Evolutionary conservation across 257 asterid genomes (phyloP).

Genomic region (Gynochthodes officinalis): DNA sequence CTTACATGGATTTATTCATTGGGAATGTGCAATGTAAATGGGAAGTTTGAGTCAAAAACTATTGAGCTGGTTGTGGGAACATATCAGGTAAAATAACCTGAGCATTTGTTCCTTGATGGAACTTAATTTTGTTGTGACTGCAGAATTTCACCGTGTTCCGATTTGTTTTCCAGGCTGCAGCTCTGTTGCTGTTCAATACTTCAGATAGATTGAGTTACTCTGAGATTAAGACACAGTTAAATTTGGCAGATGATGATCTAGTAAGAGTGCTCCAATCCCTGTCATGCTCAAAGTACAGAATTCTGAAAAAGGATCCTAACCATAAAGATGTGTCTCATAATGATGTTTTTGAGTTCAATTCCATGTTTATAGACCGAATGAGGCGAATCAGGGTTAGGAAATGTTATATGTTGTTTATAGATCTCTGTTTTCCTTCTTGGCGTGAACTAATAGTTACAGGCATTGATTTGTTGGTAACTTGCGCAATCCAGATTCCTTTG

Average conservation of each 20-base stretch:
- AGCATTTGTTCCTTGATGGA: background rate
- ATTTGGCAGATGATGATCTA: constrained; percentile 53
- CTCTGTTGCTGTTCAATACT: constrained; percentile 43
- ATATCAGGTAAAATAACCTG: constrained; percentile 37
- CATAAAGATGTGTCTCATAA: constrained; percentile 30
- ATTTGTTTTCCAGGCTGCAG: constrained; percentile 42
- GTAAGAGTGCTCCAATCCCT: constrained; percentile 51
- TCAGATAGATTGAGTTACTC: constrained; percentile 50
- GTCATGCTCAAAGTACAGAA: constrained; percentile 59
- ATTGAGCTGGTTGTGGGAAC: constrained; percentile 50
- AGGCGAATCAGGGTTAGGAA: constrained; percentile 49
- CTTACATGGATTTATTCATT: constrained; percentile 56
- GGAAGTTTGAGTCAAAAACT: constrained; percentile 45
- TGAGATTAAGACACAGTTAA: constrained; percentile 44
- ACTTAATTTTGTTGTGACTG: background rate
- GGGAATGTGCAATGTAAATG: constrained; percentile 48
- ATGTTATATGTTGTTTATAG: background rate
- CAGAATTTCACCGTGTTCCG: background rate
- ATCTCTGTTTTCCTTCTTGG: background rate
- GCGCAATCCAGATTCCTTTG: constrained; percentile 39
- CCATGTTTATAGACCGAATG: constrained; percentile 51
- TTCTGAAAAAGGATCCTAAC: constrained; percentile 46
- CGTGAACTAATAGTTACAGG: background rate
- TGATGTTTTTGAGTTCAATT: constrained; percentile 47
- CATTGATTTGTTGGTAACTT: background rate